Base-by-base conservation (phyloP, 257 asterid genomes). In the Rhazya stricta region DNA sequence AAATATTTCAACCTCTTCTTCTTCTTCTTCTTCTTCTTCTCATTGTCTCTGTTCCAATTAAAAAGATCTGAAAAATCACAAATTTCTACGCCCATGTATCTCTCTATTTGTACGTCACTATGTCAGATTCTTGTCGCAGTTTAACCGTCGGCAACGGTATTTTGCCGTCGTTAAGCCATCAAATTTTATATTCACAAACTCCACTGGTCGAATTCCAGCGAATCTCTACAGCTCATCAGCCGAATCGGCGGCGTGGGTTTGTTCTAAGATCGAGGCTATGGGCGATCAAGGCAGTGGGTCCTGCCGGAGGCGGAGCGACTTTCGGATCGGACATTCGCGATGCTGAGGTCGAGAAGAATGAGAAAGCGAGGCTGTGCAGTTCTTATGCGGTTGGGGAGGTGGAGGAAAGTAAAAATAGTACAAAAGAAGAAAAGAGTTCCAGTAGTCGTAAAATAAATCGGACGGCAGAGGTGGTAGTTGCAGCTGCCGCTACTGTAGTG, bases 401-500 rank as follows among this genome's bases (percentile, higher is more conserved):
- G 81, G 84, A 45, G 79, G 77, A 37, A 45, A 77, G 76, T 69
- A 79, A 66, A 46, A 75, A 76, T 67, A 74, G 74, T 41, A 23
- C 30, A 43, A 74, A 32, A 21, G 79, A 41, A n/a, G 86, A 74
- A 63, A 83, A 25, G 65, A 5, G n/a, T 4, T 71, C 66, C 43
- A 15, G 43, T 46, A 71, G 32, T 11, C 39, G 42, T 34, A 43
- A 48, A 32, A 50, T 67, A 79, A 41, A 77, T 86, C 90, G 89
- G 85, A 85, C 68, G 85, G 81, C 43, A 82, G 88, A 91, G 83
- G 89, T 94, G 65, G 29, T 78, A 76, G 87, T 90, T 65, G 97
- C 98, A 42, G 90, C 88, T 69, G 84, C 80, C 46, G 86, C 84
- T 72, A 94, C 98, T 79, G 97, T 94, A 82, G 90, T 90, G 79